Conservation (phyloP, 352 stramenopile genomes). For the Pythium chondricola region DNA sequence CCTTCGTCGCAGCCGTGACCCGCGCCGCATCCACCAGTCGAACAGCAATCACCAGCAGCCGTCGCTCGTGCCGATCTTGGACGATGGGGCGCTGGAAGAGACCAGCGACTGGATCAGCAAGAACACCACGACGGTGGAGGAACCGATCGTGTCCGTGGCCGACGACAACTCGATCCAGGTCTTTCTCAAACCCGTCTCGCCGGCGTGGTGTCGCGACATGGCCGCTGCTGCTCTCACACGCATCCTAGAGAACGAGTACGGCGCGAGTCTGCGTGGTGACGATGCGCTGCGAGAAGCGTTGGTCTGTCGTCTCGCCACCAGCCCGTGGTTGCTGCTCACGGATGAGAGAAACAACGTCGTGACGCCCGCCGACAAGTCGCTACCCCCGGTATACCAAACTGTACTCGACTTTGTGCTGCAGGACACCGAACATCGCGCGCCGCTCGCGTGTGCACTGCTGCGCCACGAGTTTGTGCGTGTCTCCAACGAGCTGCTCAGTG, state of each 20-base stretch:
- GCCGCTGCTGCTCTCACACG: constrained; percentile 51
- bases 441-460: constrained; percentile 45
- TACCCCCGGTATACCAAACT: constrained; percentile 57
- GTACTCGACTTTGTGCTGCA: constrained; percentile 65
- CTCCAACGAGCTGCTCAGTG: constrained; percentile 19
- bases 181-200: constrained; percentile 55
- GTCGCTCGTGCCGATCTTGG: constrained; percentile 60
- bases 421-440: constrained; percentile 40
- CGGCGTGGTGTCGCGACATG: constrained; percentile 70
- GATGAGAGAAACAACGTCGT: constrained; percentile 26
- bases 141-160: constrained; percentile 67
- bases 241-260: constrained; percentile 75
- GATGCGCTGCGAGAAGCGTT: constrained; percentile 57
- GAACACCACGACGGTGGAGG: constrained; percentile 71
- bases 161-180: constrained; percentile 76
- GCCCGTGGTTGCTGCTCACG: constrained; percentile 48
- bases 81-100: constrained; percentile 54
- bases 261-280: constrained; percentile 56
- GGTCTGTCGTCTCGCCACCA: constrained; percentile 61
- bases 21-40: constrained; percentile 27
- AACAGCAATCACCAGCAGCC: constrained; percentile 27
- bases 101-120: constrained; percentile 75
- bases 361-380: constrained; percentile 18
- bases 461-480: constrained; percentile 60
- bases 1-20: constrained; percentile 61